Evolutionary conservation across 2,329 filamentous ascomycete genomes (phyloP).

Genomic region (Fusarium falciforme): DNA sequence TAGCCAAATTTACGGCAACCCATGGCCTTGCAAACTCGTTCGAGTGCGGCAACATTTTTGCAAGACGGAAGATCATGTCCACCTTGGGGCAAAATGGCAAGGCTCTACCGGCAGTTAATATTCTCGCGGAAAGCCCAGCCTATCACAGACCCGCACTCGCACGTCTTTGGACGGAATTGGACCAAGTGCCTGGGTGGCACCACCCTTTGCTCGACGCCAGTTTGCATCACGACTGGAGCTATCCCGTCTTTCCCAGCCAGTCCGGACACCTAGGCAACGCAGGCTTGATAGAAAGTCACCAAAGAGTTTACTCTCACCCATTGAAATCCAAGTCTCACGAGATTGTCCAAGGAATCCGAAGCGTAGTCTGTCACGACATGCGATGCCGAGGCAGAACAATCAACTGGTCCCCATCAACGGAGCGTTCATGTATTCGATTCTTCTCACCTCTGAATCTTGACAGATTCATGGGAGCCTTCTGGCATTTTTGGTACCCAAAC

Average conservation of each 20-base stretch:
- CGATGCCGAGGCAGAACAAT: not conserved
- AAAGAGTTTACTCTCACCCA: not conserved
- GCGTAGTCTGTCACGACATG: not conserved
- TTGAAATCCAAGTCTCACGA: not conserved
- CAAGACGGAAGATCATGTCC: not conserved
- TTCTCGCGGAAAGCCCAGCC: not conserved
- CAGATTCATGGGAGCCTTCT: slow-evolving; percentile 10
- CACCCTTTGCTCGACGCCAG: not conserved
- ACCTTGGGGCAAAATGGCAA: not conserved
- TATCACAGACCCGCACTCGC: not conserved
- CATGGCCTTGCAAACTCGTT: slow-evolving; percentile 19
- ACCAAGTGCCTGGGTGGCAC: not conserved
- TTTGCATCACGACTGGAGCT: not conserved
- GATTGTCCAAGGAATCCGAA: not conserved
- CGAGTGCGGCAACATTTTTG: not conserved
- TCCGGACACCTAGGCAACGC: not conserved
- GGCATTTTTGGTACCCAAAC: slow-evolving; percentile 24
- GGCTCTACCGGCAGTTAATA: not conserved
- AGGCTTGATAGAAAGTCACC: not conserved
- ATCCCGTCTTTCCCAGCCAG: not conserved
- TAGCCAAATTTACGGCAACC: slow-evolving; percentile 8
- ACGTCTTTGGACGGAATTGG: not conserved
- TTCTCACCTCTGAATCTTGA: slow-evolving; percentile 26
- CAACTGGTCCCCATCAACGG: not conserved
- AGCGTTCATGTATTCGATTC: slow-evolving; percentile 7